phyloP scores from a whole-genome alignment of 805 yeast genomes.

The Schizosaccharomyces octosporus region DNA sequence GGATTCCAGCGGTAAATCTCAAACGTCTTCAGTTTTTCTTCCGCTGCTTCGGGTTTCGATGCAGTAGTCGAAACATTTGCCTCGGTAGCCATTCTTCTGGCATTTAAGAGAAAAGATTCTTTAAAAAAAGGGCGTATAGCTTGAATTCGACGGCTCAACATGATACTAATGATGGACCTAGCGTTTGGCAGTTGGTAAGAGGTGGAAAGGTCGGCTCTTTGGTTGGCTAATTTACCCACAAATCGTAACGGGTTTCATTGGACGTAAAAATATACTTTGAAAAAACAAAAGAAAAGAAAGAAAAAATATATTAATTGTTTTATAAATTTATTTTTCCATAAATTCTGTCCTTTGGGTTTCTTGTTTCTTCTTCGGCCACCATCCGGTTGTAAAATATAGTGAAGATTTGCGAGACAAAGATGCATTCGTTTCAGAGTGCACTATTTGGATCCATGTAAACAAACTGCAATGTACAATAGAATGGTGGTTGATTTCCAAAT shows the following conservation, averaged over 20 bases:
- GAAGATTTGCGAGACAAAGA: too few relatives aligned
- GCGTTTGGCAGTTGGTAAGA: conserved; percentile 1
- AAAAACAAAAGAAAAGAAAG: neutral
- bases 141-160: neutral
- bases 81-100: neutral
- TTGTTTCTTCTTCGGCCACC: too few relatives aligned
- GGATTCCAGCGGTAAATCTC: conserved; percentile 97
- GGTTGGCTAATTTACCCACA: neutral
- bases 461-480: too few relatives aligned
- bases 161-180: neutral
- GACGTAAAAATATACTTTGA: neutral
- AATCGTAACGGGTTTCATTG: neutral
- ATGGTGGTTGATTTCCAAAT: too few relatives aligned
- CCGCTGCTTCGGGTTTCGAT: neutral
- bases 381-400: too few relatives aligned
- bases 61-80: neutral
- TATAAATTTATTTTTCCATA: neutral
- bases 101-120: neutral
- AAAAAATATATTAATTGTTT: neutral
- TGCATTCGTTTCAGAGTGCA: too few relatives aligned
- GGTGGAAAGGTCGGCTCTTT: neutral
- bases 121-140: neutral
- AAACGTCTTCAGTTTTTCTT: conserved; percentile 36
- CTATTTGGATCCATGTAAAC: too few relatives aligned
- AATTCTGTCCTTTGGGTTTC: too few relatives aligned